phyloP scores from a whole-genome alignment of 2,329 filamentous ascomycete species.

The Colletotrichum australisinense region DNA sequence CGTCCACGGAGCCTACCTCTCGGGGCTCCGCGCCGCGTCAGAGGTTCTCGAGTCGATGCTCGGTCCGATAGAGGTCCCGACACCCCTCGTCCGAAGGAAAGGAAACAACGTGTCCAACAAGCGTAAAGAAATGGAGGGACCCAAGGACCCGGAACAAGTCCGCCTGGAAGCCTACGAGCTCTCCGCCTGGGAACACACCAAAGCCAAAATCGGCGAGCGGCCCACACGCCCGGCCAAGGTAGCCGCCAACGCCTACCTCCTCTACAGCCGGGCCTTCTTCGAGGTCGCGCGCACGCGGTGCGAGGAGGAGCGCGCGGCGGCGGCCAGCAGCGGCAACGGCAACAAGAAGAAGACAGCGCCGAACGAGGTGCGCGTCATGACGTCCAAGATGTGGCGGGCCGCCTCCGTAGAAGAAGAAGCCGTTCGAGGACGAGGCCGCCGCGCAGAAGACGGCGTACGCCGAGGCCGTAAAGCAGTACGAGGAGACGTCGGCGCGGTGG shows the following conservation, averaged over 20 bases:
- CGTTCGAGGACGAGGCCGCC: conserved; percentile 81
- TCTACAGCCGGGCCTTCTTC: conserved; percentile 85
- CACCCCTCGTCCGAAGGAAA: conserved; percentile 78
- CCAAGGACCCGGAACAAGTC: conserved; percentile 61
- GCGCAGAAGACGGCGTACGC: conserved; percentile 76
- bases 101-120: conserved; percentile 62
- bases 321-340: conserved; percentile 43
- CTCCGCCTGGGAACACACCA: conserved; percentile 63
- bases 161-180: conserved; percentile 68
- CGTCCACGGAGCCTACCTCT: conserved; percentile 95
- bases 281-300: conserved; percentile 71
- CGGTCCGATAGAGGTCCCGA: conserved; percentile 82
- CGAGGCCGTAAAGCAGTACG: conserved; percentile 68
- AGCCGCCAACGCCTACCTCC: conserved; percentile 85
- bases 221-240: conserved; percentile 79
- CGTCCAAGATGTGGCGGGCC: conserved; percentile 92
- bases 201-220: conserved; percentile 75
- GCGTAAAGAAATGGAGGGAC: conserved; percentile 60
- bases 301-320: conserved; percentile 66
- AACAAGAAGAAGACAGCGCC: conserved; percentile 72
- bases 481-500: conserved; percentile 75
- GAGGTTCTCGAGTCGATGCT: conserved; percentile 85
- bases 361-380: conserved; percentile 86
- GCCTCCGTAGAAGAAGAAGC: conserved; percentile 76
- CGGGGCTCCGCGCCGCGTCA: conserved; percentile 87